Evolutionary conservation across 129 eudicot genomes (phyloP).

Genomic region (sunflower (Helianthus annuus)): HanXRQr2.0-SUNRISE NC_035439.2:115777901-115778400

Average conservation of each 20-base stretch:
- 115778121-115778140: no score
- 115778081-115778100: no score
- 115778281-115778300: conserved; percentile 87
- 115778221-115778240: conserved; percentile 74
- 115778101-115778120: no score
- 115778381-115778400: conserved; percentile 32
- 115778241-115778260: conserved; percentile 69
- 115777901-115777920: conserved; percentile 87
- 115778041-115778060: no score
- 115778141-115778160: no score
- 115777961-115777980: no score
- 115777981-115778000: no score
- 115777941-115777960: background rate
- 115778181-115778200: no score
- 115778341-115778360: conserved; percentile 91
- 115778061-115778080: background rate
- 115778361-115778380: conserved; percentile 78
- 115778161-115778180: no score
- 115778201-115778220: no score
- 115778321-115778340: conserved; percentile 99
- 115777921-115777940: conserved; percentile 43
- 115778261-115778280: conserved; percentile 84
- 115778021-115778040: no score
- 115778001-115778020: no score
- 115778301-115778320: conserved; percentile 85